These are phyloP conservation scores for Monilinia aucupariae DNA, from an alignment of 2,329 filamentous ascomycete genomes.

Conservation along the genomic window DNA sequence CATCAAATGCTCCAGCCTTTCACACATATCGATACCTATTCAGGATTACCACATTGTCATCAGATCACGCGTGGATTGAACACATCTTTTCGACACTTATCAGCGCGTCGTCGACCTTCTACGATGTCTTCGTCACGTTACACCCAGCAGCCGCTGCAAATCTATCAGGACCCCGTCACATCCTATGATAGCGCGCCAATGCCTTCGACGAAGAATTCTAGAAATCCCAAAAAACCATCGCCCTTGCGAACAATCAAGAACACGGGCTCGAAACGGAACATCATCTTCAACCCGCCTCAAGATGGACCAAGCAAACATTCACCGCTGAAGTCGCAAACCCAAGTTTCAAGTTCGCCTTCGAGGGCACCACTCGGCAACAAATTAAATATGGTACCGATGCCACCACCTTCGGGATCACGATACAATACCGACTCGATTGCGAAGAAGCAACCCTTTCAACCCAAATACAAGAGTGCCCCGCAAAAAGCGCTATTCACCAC, in stretches of 20 bases:
- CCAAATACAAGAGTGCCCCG: conserved; percentile 48
- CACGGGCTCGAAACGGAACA: conserved; percentile 49
- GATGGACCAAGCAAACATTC: conserved; percentile 52
- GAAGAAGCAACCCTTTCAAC: conserved; percentile 58
- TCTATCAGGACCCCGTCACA: conserved; percentile 51
- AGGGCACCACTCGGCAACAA: conserved; percentile 57
- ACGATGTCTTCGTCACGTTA: conserved; percentile 50
- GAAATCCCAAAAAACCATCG: conserved; percentile 29
- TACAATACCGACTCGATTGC: conserved; percentile 61
- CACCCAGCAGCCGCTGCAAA: conserved; percentile 48
- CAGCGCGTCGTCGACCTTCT: conserved; percentile 28
- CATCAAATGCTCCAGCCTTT: conserved; percentile 23
- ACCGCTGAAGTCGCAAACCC: conserved; percentile 59
- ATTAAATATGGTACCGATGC: conserved; percentile 62
- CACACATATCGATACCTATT: conserved; percentile 1
- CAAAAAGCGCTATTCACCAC: conserved; percentile 48
- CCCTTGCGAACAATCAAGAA: conserved; percentile 41
- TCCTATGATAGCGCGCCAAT: conserved; percentile 37
- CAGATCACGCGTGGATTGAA: conserved; percentile 37
- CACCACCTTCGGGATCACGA: conserved; percentile 52
- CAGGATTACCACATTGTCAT: conserved; percentile 50
- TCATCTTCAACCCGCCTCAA: conserved; percentile 59
- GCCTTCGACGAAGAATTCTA: conserved; percentile 28
- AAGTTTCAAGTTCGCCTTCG: conserved; percentile 52
- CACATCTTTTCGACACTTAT: conserved; percentile 3